A percentile compares a stretch with the other conserved stretches of the same genome.
Evolutionary conservation across 768 basidiomycete genomes (phyloP).

Genomic region (Termitomyces sp.): DNA sequence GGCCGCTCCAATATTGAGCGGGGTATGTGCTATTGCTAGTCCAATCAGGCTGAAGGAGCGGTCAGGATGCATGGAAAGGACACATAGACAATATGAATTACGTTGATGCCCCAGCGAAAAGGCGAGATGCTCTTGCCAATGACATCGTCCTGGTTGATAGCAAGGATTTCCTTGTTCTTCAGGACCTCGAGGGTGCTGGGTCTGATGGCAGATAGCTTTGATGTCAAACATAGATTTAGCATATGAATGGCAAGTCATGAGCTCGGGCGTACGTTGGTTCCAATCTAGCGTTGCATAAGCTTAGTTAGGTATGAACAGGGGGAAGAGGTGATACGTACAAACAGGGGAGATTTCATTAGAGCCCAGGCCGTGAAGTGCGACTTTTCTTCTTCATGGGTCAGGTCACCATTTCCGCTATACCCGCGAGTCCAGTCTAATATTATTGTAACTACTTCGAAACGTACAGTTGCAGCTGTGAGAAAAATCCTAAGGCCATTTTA

Average conservation of each 20-base stretch:
- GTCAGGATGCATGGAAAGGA: not conserved
- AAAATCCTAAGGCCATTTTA: not conserved
- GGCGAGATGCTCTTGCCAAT: constrained; percentile 57
- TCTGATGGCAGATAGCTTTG: constrained; percentile 39
- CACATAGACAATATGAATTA: constrained; percentile 12
- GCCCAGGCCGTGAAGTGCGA: constrained; percentile 73
- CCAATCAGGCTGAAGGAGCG: constrained; percentile 25
- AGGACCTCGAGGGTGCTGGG: constrained; percentile 49
- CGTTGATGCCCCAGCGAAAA: constrained; percentile 65
- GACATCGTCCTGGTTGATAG: constrained; percentile 64
- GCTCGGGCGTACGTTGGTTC: constrained; percentile 7
- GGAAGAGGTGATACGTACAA: constrained; percentile 23
- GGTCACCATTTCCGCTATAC: constrained; percentile 54
- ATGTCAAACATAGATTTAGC: not conserved
- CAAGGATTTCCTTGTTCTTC: constrained; percentile 58
- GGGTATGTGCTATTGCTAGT: constrained; percentile 40
- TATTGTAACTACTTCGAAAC: constrained; percentile 4
- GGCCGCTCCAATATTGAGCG: constrained; percentile 63
- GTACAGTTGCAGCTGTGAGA: constrained; percentile 48
- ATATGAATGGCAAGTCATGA: not conserved
- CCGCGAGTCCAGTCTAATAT: not conserved
- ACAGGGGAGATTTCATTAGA: constrained; percentile 56
- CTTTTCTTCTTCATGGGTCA: constrained; percentile 58
- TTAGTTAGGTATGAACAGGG: not conserved
- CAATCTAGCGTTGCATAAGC: constrained; percentile 2